A percentile compares a stretch with the other conserved stretches of the same genome.
Evolutionary conservation across 2,329 filamentous ascomycete genomes (phyloP).

Genomic region (Amylocarpus encephaloides): DNA sequence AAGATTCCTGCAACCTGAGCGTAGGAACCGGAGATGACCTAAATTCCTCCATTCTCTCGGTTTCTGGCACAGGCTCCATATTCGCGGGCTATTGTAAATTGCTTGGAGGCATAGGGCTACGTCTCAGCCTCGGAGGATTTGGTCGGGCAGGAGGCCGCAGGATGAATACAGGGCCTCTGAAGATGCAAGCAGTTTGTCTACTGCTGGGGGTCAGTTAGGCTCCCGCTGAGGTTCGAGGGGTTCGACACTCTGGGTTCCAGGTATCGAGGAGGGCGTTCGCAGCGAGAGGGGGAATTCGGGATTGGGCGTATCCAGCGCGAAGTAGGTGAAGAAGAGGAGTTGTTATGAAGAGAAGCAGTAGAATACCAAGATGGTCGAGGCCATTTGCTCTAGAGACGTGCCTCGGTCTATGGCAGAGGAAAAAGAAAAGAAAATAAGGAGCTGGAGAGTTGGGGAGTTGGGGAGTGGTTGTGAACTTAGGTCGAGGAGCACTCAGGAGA

Average conservation of each 20-base stretch:
- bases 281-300: conserved; percentile 1
- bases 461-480: not conserved
- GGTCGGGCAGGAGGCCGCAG: not conserved
- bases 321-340: conserved; percentile 4
- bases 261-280: not conserved
- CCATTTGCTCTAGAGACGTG: conserved; percentile 14
- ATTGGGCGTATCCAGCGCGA: conserved; percentile 23
- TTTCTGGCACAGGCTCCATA: conserved; percentile 65
- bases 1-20: conserved; percentile 38
- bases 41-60: conserved; percentile 62
- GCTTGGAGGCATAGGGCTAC: conserved; percentile 1
- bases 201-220: too few species aligned
- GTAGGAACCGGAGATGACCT: conserved; percentile 50
- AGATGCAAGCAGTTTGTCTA: not conserved
- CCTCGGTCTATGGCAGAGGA: not conserved
- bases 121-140: not conserved
- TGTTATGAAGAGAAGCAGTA: conserved; percentile 11
- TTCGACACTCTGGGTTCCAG: too few species aligned
- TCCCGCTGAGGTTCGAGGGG: too few species aligned
- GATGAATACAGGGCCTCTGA: not conserved
- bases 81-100: conserved; percentile 18
- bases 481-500: not conserved
- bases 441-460: not conserved
- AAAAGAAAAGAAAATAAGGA: not conserved
- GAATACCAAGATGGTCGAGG: conserved; percentile 5